phyloP scores from a whole-genome alignment of 2,329 filamentous ascomycete genomes.

The Aspergillus hortae region DNA sequence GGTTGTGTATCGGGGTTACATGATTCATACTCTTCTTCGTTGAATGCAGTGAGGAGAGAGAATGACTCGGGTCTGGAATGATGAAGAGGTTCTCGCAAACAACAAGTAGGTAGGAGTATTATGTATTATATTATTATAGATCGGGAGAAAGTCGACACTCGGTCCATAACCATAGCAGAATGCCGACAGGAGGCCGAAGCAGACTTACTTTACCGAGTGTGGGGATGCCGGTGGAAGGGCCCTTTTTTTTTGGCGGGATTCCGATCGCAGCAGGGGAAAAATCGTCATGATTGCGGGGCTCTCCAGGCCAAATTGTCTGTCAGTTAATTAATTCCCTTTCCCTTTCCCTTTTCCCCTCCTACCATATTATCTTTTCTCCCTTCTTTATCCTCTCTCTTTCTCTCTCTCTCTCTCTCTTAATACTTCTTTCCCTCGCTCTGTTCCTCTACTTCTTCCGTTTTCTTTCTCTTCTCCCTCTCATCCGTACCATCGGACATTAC shows the following conservation, averaged over 20 bases:
- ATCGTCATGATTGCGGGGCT: slow-evolving; percentile 1
- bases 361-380: background rate
- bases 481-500: slow-evolving; percentile 3
- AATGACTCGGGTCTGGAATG: background rate
- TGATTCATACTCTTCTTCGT: background rate
- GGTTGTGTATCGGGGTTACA: background rate
- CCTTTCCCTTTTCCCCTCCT: background rate
- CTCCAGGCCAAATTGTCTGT: background rate
- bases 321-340: background rate
- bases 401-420: background rate
- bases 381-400: background rate
- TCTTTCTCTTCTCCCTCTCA: slow-evolving; percentile 2
- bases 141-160: background rate
- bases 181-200: background rate
- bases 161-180: background rate
- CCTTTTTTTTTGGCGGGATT: background rate
- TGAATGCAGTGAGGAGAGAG: no score
- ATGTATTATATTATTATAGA: no score
- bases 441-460: background rate
- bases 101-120: no score
- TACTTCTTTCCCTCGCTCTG: background rate
- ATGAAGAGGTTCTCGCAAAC: background rate
- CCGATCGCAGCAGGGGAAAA: background rate
- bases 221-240: background rate
- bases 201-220: background rate